Evolutionary conservation across 176 grass and related monocot genomes (phyloP).

Genomic region (Luzula sylvatica): DNA sequence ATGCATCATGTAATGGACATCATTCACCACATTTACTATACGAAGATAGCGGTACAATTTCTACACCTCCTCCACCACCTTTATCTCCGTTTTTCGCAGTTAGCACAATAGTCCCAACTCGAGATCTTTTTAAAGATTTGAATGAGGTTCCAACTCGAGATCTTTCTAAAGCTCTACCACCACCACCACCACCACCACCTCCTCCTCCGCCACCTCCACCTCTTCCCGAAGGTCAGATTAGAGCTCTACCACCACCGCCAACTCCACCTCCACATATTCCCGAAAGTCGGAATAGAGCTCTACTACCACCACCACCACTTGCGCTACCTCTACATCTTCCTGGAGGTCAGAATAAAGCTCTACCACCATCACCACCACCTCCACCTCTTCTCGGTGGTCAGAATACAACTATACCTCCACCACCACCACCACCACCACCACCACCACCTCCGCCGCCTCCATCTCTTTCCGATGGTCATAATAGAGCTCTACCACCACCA

Average conservation of each 20-base stretch:
- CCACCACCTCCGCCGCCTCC: not conserved
- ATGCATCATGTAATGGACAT: not conserved
- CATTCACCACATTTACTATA: not conserved
- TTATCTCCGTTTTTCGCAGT: no score
- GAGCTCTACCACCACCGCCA: not conserved
- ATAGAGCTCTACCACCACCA: not conserved
- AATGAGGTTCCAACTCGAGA: no score
- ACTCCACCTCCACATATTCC: not conserved
- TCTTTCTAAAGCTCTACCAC: no score
- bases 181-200: not conserved
- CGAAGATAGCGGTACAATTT: not conserved
- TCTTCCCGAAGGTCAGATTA: not conserved
- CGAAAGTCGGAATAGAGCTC: not conserved
- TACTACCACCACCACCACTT: constrained; percentile 7
- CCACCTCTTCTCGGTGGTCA: not conserved
- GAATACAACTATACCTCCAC: no score
- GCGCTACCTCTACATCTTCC: no score
- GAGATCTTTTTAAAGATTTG: no score
- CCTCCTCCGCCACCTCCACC: not conserved
- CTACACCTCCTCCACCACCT: not conserved
- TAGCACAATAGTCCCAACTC: no score
- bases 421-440: not conserved
- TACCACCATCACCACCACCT: no score
- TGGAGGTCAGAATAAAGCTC: no score
- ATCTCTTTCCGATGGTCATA: not conserved